Evolutionary conservation across 306 rosid genomes (phyloP).

Genomic region (Glycine tomentella): DNA sequence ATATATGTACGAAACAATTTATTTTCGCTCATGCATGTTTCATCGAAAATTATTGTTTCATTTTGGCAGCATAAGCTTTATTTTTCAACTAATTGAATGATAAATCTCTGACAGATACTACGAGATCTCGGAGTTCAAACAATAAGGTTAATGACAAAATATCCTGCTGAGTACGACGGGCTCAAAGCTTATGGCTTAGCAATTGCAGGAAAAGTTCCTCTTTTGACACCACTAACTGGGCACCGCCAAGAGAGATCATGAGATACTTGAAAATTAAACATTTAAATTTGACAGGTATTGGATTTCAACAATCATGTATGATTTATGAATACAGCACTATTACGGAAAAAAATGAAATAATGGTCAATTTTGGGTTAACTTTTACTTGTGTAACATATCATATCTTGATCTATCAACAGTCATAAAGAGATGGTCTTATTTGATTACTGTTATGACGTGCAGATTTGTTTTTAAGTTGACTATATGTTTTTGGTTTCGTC

Average conservation of each 20-base stretch:
- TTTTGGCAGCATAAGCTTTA: not conserved
- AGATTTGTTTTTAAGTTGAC: too few species aligned
- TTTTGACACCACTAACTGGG: too few species aligned
- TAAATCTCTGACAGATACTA: constrained; percentile 52
- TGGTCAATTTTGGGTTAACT: too few species aligned
- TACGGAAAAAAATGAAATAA: too few species aligned
- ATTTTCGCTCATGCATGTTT: not conserved
- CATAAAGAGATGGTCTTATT: too few species aligned
- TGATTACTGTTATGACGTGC: too few species aligned
- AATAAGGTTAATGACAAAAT: constrained; percentile 41
- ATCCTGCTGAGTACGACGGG: constrained; percentile 22
- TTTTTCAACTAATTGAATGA: constrained; percentile 2
- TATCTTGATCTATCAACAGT: too few species aligned
- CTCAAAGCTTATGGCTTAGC: constrained; percentile 43
- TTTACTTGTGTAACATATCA: too few species aligned
- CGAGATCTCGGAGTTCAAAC: constrained; percentile 58
- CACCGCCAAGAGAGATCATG: too few species aligned
- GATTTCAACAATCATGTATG: constrained; percentile 5
- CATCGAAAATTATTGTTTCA: not conserved
- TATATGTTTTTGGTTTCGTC: too few species aligned
- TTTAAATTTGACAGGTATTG: constrained; percentile 34
- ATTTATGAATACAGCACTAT: not conserved
- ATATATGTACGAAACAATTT: not conserved
- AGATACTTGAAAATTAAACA: constrained; percentile 29
- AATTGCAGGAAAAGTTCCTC: too few species aligned